Evolutionary conservation across 2,329 filamentous ascomycete species (phyloP), one percentile per base, ranked within the genome.

Genomic region (Alternaria sp.): DNA sequence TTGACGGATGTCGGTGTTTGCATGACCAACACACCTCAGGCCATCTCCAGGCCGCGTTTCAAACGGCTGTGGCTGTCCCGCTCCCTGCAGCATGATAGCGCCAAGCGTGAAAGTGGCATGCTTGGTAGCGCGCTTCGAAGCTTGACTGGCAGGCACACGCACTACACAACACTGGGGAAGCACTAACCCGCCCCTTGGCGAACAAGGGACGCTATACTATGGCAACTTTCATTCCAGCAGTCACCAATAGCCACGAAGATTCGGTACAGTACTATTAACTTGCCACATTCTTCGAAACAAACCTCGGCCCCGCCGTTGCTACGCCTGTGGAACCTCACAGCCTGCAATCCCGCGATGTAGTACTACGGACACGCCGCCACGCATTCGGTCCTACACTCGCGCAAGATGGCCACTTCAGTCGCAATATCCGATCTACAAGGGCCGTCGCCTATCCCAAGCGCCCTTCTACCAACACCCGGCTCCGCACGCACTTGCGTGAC

Each of bases 101-200:
- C 71, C 73, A 76, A 76, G 72, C 21, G 55, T 60, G 66, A 69
- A 68, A 60, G 62, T 64, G 62, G 45, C 68, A 74, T 59, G 72
- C 75, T 76, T 77, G 64, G 66, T 49, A 33, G 54, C 51, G 61
- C 56, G 61, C 56, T 50, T 53, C 28, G 60, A 69, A 62, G 69
- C 73, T 72, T 76, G 66, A 74, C 53, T 70, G 71, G 65, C 58
- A 58, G 62, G 60, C 56, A 55, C 46, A 58, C 63, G 63, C 63
- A 65, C 67, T 55, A 63, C 63, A 58, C 65, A 33, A 65, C 50
- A 57, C 25, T 26, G 41, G 44, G 12, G 28, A 46, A 11, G 41
- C 46, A 26, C 41, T 58, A 41, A 25, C 49, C 54, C 37, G 53
- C 44, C 49, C 11, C 44, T 66, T 64, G 41, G 51, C 33, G 54